Base-by-base conservation (phyloP, 805 yeast genomes). In the Ogataea paraovalis region DNA sequence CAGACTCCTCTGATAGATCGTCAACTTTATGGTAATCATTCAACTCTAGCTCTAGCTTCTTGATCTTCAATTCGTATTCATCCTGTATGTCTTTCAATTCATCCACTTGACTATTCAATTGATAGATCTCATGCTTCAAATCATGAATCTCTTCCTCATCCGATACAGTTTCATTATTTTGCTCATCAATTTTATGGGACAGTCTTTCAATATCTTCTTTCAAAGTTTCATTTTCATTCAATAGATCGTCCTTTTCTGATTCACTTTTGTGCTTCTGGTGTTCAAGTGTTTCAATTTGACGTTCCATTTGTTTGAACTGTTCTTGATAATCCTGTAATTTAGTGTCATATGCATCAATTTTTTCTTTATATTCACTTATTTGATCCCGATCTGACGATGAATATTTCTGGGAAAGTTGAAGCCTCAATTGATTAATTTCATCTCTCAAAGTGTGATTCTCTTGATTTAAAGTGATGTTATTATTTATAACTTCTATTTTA, bases 401-500 rank as follows among this genome's bases (percentile, higher is more conserved):
- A 36, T n/a, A n/a, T n/a, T n/a, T n/a, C n/a, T n/a, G n/a, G n/a
- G n/a, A n/a, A n/a, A n/a, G 14, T 18, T 42, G 19, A 18, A 22
- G 20, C 5, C 34, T 34, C 10, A 34, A 18, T 22, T 16, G n/a
- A 3, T 10, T 23, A 9, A 42, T 34, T 36, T 23, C 20, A 9
- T 41, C 30, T 22, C 18, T 22, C 7, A 41, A n/a, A 23, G 33
- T 27, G 32, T 54, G 47, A 28, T 64, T 55, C 42, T 64, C 62
- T 43, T 65, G 67, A 39, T 56, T 62, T 44, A 70, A 53, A 8
- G 63, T 64, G 16, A 70, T 58, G 43, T 72, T 73, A 39, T 66
- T 63, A 44, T 61, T 61, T 18, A 73, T 62, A 43, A 75, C 45
- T 5, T 67, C 69, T 2, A 59, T 54, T 30, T 70, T 68, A 45